Percentiles rank a stretch among this genome's conserved stretches.
Evolutionary conservation across 306 rosid species (phyloP).

Genomic region (Lathyrus tuberosus): DNA sequence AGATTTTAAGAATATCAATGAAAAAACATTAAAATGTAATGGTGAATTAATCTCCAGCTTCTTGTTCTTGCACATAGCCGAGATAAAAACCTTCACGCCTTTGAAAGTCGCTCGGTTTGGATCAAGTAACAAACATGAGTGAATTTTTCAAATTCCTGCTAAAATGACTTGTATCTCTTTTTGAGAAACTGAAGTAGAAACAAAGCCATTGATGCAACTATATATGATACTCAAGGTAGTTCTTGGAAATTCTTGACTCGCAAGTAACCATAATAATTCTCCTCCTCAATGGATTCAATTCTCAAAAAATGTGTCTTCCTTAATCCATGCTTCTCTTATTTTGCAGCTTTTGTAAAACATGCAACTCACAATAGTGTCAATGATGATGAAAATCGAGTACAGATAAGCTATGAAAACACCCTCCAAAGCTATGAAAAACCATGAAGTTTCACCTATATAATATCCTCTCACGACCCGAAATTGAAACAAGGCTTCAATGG

Average conservation of each 20-base stretch:
- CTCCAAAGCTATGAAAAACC: slow-evolving; percentile 52
- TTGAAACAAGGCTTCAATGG: slow-evolving; percentile 81
- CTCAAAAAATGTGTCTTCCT: slow-evolving; percentile 28
- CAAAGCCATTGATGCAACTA: neutral
- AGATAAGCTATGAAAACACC: slow-evolving; percentile 69
- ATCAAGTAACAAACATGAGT: slow-evolving; percentile 41
- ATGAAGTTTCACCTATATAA: slow-evolving; percentile 33
- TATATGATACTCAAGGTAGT: slow-evolving; percentile 38
- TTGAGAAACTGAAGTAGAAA: slow-evolving; percentile 11
- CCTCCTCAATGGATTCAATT: slow-evolving; percentile 47
- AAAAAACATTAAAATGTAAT: slow-evolving; percentile 12
- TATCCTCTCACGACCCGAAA: slow-evolving; percentile 58
- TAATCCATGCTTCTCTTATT: slow-evolving; percentile 33
- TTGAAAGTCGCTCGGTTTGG: slow-evolving; percentile 28
- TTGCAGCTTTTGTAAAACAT: slow-evolving; percentile 70
- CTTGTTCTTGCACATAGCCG: slow-evolving; percentile 36
- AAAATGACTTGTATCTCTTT: slow-evolving; percentile 17
- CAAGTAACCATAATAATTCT: slow-evolving; percentile 33
- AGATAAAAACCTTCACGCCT: slow-evolving; percentile 13
- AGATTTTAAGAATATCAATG: neutral
- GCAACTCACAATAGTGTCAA: slow-evolving; percentile 70
- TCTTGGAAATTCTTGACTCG: slow-evolving; percentile 50
- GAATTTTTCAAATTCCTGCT: slow-evolving; percentile 23
- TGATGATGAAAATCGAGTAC: slow-evolving; percentile 66
- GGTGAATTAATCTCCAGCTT: slow-evolving; percentile 39